Conservation (phyloP, 31 red algal species). For the Porphyra umbilicalis region DNA sequence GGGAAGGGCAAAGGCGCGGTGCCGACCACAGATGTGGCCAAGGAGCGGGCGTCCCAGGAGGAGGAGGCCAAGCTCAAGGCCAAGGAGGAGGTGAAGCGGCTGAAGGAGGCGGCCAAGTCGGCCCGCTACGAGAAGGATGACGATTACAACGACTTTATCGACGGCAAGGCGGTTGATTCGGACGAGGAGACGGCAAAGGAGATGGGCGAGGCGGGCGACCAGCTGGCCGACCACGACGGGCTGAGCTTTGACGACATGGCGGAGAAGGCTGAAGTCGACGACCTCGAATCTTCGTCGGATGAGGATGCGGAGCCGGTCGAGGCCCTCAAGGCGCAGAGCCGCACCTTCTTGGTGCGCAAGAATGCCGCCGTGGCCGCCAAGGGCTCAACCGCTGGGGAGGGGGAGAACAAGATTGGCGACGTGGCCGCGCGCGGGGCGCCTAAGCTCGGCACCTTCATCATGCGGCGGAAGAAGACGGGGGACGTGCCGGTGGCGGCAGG, state of each 20-base stretch:
- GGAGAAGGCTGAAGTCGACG: not conserved
- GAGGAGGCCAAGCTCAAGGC: not conserved
- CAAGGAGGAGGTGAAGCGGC: constrained; percentile 1
- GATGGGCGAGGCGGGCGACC: not conserved
- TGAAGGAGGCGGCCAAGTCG: constrained; percentile 1
- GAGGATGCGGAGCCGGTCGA: not conserved
- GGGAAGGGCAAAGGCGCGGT: not conserved
- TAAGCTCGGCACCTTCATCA: not conserved
- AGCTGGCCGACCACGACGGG: not conserved
- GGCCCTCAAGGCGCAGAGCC: not conserved
- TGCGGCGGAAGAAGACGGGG: not conserved
- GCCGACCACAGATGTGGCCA: not conserved
- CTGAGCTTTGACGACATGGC: constrained; percentile 1
- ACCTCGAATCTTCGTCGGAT: not conserved
- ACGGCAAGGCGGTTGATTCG: not conserved
- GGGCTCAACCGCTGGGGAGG: not conserved
- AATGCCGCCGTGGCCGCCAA: not conserved
- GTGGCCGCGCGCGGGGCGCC: not conserved
- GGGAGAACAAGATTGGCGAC: not conserved
- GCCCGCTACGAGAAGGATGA: not conserved
- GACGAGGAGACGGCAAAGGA: not conserved
- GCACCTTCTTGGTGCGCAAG: not conserved
- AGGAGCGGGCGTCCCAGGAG: not conserved
- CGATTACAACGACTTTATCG: not conserved
- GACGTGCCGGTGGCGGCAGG: not conserved